These are phyloP conservation scores for Erysimum cheiri DNA, from an alignment of 441 rosid genomes.

Conservation along the genomic window DNA sequence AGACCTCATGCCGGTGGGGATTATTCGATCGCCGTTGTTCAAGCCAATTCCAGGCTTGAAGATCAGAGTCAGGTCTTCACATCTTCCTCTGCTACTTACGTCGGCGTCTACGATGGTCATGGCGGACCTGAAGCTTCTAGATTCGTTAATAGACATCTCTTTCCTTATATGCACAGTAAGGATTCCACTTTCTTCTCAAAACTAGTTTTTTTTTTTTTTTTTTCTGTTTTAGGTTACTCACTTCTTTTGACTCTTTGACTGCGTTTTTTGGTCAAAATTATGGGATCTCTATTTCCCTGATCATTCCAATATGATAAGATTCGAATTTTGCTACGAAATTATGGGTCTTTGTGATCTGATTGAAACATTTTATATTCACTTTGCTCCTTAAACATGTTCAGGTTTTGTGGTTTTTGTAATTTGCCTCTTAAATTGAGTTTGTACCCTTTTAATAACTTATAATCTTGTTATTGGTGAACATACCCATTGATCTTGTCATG, in stretches of 20 bases:
- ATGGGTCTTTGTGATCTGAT: not conserved
- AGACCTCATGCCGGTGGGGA: conserved; percentile 81
- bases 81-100: conserved; percentile 71
- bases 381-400: not conserved
- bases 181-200: not conserved
- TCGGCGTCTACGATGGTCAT: conserved; percentile 93
- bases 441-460: not conserved
- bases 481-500: not conserved
- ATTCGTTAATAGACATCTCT: conserved; percentile 79
- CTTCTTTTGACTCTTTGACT: conserved; percentile 25
- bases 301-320: conserved; percentile 1
- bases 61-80: conserved; percentile 90
- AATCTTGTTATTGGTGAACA: not conserved
- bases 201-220: not conserved
- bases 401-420: not conserved
- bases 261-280: not conserved
- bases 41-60: conserved; percentile 75
- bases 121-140: conserved; percentile 96
- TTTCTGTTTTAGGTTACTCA: not conserved
- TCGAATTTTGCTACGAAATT: conserved; percentile 2
- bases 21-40: conserved; percentile 90
- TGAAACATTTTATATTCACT: not conserved
- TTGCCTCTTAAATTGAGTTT: not conserved
- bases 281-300: not conserved
- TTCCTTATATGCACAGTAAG: conserved; percentile 76